Conservation (phyloP, 2,329 filamentous ascomycete species). For the Xylariaceae sp. region DNA sequence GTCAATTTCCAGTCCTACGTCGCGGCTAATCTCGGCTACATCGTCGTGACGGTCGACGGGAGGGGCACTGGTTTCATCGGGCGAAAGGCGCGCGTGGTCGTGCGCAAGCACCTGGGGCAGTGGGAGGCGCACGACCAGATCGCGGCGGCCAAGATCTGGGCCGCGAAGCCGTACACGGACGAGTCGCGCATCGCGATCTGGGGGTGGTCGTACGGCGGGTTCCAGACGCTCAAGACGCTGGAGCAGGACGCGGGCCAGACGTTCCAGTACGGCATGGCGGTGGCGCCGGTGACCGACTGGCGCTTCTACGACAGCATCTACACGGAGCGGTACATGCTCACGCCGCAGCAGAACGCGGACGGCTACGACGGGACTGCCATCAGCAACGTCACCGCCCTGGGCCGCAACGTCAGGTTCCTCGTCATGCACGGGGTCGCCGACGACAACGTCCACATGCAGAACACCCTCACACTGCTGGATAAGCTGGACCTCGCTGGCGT, state of each 20-base stretch:
- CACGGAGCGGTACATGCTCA: constrained; percentile 97
- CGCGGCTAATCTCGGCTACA: constrained; percentile 82
- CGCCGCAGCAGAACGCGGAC: constrained; percentile 74
- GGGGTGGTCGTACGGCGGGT: constrained; percentile 98
- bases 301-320: constrained; percentile 93
- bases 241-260: constrained; percentile 87
- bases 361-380: constrained; percentile 81
- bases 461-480: constrained; percentile 85
- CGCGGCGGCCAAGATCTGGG: constrained; percentile 82
- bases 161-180: constrained; percentile 81
- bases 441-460: constrained; percentile 98
- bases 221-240: constrained; percentile 91
- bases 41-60: constrained; percentile 93
- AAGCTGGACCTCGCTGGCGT: constrained; percentile 78
- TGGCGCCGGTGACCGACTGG: constrained; percentile 99
- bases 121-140: constrained; percentile 92
- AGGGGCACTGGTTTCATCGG: constrained; percentile 91
- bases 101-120: constrained; percentile 81
- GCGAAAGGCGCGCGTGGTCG: constrained; percentile 77
- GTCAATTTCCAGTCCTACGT: constrained; percentile 92
- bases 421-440: constrained; percentile 96
- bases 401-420: constrained; percentile 81
- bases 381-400: constrained; percentile 72
- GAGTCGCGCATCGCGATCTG: constrained; percentile 83
- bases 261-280: constrained; percentile 96